Evolutionary conservation across 2,329 filamentous ascomycete genomes (phyloP), one percentile per base, ranked within the genome.

Genomic region (Talaromyces sp.): DNA sequence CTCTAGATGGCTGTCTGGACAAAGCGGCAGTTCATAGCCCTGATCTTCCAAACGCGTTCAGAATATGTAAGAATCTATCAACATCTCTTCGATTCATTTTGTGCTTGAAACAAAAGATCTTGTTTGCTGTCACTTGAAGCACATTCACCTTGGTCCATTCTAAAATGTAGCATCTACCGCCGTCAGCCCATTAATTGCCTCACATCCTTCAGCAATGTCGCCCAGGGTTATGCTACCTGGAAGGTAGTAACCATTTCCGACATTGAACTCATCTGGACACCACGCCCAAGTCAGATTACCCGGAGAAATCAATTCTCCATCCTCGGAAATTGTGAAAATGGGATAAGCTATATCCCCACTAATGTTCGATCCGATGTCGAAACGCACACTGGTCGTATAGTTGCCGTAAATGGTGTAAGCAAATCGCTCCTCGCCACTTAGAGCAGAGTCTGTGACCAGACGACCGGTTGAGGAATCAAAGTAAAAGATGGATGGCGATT

Each of bases 271-370:
- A 54, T 64, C 62, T 17, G 62, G 62, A 50, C 62, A 64, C 62
- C 62, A 64, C 7, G 62, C 54, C 62, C 56, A 61, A 1, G 62
- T 64, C 45, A 66, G 82, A 81, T 69, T 75, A 31, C 27, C 17
- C 13, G 47, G 47, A 17, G 47, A 6, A 17, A 27, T 31, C 13
- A 50, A 13, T 1, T 2, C 17, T 27, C 25, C 47, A 31, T 27
- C 47, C 15, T 50, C 25, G 13, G 22, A 11, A 9, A 50, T 17
- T 4, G 25, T 31, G 25, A n/a, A 50, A 15, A 50, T 50, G 22
- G 22, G 25, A 31, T 31, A 50, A 50, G 47, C 22, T 50, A 31
- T 31, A 50, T 50, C 13, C 1, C 25, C 47, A 27, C 47, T 31
- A 15, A 50, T 15, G 47, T 31, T 50, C 4, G 47, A 50, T 31